These are phyloP conservation scores for Rhodamnia argentea DNA, from an alignment of 345 rosid genomes.

Conservation along the genomic window DNA sequence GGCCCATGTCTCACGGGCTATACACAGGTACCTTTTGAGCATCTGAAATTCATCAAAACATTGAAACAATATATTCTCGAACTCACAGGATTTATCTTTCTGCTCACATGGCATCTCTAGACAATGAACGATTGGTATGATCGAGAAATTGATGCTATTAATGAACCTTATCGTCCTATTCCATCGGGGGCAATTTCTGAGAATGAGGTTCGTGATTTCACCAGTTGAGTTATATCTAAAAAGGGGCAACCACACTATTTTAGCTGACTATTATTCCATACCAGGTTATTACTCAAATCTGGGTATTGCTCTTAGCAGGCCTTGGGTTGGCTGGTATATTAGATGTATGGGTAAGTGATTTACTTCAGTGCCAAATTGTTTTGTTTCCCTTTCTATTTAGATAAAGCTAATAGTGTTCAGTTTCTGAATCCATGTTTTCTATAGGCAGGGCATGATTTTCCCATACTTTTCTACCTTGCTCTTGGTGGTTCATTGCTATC, in stretches of 20 bases:
- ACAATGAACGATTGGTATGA: conserved; percentile 95
- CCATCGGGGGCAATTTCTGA: conserved; percentile 93
- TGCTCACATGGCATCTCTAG: conserved; percentile 23
- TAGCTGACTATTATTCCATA: neutral
- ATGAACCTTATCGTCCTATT: conserved; percentile 97
- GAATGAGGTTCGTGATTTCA: conserved; percentile 48
- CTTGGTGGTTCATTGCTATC: conserved; percentile 95
- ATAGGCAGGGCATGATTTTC: conserved; percentile 87
- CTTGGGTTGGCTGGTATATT: conserved; percentile 71
- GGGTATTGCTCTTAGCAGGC: conserved; percentile 83
- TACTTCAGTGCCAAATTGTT: neutral
- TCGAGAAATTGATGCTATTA: conserved; percentile 93
- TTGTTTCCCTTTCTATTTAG: neutral
- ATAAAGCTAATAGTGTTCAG: neutral
- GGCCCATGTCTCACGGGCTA: conserved; percentile 97
- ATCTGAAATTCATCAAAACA: neutral
- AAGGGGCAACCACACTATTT: neutral
- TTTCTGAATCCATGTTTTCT: conserved; percentile 16
- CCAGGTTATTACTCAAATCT: conserved; percentile 85
- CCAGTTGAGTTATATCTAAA: neutral
- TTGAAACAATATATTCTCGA: neutral
- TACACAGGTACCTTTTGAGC: conserved; percentile 56
- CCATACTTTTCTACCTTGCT: conserved; percentile 77
- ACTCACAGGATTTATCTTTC: neutral
- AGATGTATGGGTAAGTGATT: conserved; percentile 83